phyloP scores from a whole-genome alignment of 306 rosid genomes.

The Purshia tridentata region DNA sequence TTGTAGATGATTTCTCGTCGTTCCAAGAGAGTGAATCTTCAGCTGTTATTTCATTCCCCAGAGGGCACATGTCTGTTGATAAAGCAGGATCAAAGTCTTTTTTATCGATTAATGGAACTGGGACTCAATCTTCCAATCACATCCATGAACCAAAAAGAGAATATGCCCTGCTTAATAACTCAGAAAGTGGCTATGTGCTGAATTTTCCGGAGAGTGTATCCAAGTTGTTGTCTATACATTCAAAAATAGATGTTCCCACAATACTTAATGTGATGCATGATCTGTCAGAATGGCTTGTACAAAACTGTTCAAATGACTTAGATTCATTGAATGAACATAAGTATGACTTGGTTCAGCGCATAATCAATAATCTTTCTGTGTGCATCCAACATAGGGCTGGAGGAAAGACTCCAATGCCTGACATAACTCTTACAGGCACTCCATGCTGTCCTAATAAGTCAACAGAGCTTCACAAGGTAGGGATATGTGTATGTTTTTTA shows the following conservation, averaged over 20 bases:
- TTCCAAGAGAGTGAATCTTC: constrained; percentile 29
- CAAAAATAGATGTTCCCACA: constrained; percentile 37
- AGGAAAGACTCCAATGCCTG: constrained; percentile 31
- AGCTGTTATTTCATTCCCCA: constrained; percentile 30
- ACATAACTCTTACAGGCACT: constrained; percentile 33
- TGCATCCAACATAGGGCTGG: constrained; percentile 31
- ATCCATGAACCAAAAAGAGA: constrained; percentile 28
- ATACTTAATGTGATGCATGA: constrained; percentile 45
- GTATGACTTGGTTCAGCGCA: constrained; percentile 36
- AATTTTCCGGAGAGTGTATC: constrained; percentile 37
- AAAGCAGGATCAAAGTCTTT: constrained; percentile 28
- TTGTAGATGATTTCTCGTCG: constrained; percentile 37
- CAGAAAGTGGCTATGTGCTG: constrained; percentile 30
- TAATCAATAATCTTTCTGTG: constrained; percentile 46
- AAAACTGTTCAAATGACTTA: constrained; percentile 32
- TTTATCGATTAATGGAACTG: constrained; percentile 31
- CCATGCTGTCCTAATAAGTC: constrained; percentile 30
- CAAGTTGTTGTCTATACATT: constrained; percentile 42
- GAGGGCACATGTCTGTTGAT: constrained; percentile 30
- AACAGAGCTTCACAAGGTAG: constrained; percentile 49
- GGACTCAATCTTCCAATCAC: constrained; percentile 30
- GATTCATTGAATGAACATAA: constrained; percentile 38
- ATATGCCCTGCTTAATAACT: constrained; percentile 25
- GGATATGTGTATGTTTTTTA: constrained; percentile 19
- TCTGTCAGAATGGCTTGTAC: constrained; percentile 59